Evolutionary conservation across 2,329 filamentous ascomycete genomes (phyloP).

Genomic region (Rhytidhysteron rufulum): DNA sequence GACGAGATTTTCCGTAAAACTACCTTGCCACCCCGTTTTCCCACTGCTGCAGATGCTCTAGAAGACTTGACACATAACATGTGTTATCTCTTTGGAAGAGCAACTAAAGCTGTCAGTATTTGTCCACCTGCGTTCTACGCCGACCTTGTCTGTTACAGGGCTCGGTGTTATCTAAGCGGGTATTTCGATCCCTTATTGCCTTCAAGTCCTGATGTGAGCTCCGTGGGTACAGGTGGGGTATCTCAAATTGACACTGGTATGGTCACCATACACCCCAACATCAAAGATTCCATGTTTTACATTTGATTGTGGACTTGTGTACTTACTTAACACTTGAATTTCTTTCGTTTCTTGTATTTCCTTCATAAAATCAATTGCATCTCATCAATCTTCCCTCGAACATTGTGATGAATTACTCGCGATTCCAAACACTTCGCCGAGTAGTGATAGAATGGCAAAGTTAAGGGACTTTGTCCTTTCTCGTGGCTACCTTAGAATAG

Average conservation of each 20-base stretch:
- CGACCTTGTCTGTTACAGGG: conserved; percentile 75
- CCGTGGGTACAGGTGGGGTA: background rate
- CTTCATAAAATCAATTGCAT: too few relatives aligned
- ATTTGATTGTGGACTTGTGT: too few relatives aligned
- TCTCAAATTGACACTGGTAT: background rate
- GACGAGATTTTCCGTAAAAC: conserved; percentile 33
- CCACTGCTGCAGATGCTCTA: conserved; percentile 55
- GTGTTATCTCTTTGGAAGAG: conserved; percentile 77
- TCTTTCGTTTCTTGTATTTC: too few relatives aligned
- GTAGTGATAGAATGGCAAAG: too few relatives aligned
- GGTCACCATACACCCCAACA: background rate
- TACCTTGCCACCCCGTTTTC: conserved; percentile 11
- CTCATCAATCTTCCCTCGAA: too few relatives aligned
- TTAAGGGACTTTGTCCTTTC: too few relatives aligned
- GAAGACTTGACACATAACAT: conserved; percentile 73
- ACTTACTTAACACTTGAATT: too few relatives aligned
- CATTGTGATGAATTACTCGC: too few relatives aligned
- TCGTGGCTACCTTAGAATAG: too few relatives aligned
- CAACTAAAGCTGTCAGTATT: conserved; percentile 79
- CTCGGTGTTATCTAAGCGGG: conserved; percentile 60
- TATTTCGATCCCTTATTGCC: conserved; percentile 14
- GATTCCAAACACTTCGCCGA: too few relatives aligned
- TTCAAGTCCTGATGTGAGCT: background rate
- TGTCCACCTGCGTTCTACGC: conserved; percentile 87
- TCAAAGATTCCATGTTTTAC: conserved; percentile 2